Conservation (phyloP, 1,284 basidiomycete species). For the Trichosporon inkin region DNA sequence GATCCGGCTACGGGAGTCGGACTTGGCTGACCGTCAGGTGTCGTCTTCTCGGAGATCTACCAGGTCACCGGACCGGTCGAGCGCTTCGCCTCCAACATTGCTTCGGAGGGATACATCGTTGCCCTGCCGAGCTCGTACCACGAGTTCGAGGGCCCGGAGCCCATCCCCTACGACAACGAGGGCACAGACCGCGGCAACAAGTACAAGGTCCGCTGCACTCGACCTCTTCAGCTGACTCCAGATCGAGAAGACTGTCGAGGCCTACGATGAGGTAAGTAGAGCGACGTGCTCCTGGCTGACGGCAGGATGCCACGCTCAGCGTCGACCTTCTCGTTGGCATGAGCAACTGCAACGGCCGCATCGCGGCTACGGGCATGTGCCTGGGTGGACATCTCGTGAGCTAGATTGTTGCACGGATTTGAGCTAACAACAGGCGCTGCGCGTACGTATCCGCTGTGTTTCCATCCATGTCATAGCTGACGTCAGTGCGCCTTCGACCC, state of each 20-base stretch:
- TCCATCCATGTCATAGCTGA: neutral
- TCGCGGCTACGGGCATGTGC: slow-evolving; percentile 59
- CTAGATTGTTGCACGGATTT: neutral
- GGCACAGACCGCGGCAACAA: slow-evolving; percentile 86
- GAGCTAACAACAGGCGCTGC: slow-evolving; percentile 53
- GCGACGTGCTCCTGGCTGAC: slow-evolving; percentile 8
- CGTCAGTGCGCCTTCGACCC: slow-evolving; percentile 74
- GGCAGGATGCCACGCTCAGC: slow-evolving; percentile 68
- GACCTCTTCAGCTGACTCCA: slow-evolving; percentile 36
- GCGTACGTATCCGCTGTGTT: slow-evolving; percentile 46
- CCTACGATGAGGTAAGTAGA: slow-evolving; percentile 69
- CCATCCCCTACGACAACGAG: slow-evolving; percentile 79
- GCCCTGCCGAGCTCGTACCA: slow-evolving; percentile 60
- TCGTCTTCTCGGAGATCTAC: slow-evolving; percentile 53
- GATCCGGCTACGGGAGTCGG: neutral
- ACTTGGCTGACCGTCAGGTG: slow-evolving; percentile 22
- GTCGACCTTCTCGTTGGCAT: slow-evolving; percentile 69
- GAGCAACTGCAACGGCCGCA: slow-evolving; percentile 79
- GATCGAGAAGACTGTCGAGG: slow-evolving; percentile 77
- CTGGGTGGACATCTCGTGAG: slow-evolving; percentile 55
- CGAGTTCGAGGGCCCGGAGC: slow-evolving; percentile 80
- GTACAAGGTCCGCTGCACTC: slow-evolving; percentile 62
- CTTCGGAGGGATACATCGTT: slow-evolving; percentile 63
- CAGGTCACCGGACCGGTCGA: slow-evolving; percentile 49
- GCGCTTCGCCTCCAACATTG: slow-evolving; percentile 80